Evolutionary conservation across 108 stramenopile genomes (phyloP).

Genomic region (Cyclotella choctawhatcheeana): DNA sequence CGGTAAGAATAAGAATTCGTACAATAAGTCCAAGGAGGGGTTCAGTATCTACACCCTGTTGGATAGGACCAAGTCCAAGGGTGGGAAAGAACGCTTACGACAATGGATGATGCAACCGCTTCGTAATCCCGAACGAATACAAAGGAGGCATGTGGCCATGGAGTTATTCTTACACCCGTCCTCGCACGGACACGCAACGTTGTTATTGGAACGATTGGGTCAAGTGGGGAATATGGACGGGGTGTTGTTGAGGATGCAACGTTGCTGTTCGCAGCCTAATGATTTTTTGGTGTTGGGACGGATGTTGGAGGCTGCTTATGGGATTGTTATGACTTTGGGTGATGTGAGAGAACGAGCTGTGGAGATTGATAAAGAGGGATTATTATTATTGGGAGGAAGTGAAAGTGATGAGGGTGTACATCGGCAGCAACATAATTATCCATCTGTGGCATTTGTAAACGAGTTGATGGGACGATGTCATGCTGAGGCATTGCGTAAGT

Average conservation of each 20-base stretch:
- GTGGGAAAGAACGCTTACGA: constrained; percentile 80
- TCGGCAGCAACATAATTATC: constrained; percentile 6
- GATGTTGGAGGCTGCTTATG: constrained; percentile 67
- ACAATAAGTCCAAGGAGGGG: constrained; percentile 86
- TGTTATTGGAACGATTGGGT: constrained; percentile 58
- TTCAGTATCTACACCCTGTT: constrained; percentile 91
- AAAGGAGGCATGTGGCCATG: constrained; percentile 78
- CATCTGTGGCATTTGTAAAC: constrained; percentile 51
- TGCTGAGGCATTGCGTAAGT: constrained; percentile 47
- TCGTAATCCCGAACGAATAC: constrained; percentile 57
- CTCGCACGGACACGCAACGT: constrained; percentile 48
- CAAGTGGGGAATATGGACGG: constrained; percentile 79
- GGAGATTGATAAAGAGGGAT: constrained; percentile 38
- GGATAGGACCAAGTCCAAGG: constrained; percentile 83
- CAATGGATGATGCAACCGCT: constrained; percentile 93
- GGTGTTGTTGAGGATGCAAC: constrained; percentile 86
- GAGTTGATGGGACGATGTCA: constrained; percentile 56
- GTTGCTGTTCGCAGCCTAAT: constrained; percentile 66
- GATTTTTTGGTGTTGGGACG: constrained; percentile 70
- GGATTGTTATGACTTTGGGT: constrained; percentile 60
- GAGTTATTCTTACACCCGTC: constrained; percentile 79
- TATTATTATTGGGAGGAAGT: too few species aligned
- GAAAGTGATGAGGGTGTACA: neutral
- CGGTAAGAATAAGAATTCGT: too few species aligned
- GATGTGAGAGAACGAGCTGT: constrained; percentile 49